These are phyloP conservation scores for Aulographum hederae DNA, from an alignment of 2,329 filamentous ascomycete genomes.

Conservation along the genomic window DNA sequence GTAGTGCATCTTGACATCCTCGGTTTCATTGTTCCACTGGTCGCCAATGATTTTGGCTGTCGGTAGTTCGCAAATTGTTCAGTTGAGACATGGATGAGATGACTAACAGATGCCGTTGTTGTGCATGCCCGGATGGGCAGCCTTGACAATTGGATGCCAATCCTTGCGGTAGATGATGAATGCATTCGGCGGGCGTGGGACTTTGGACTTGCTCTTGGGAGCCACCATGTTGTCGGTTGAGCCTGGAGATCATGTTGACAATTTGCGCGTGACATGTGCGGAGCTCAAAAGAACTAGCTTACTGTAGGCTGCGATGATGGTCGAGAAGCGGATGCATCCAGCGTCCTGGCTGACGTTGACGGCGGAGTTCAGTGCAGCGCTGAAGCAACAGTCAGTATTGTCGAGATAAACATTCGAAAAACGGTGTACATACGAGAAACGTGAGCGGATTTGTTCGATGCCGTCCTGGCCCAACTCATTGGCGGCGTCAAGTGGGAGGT, in stretches of 20 bases:
- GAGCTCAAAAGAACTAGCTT: not conserved
- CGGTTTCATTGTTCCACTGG: constrained; percentile 19
- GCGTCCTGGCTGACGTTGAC: not conserved
- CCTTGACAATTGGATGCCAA: constrained; percentile 18
- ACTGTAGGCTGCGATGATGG: no score
- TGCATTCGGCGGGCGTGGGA: constrained; percentile 26
- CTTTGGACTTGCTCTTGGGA: constrained; percentile 10
- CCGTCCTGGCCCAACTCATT: not conserved
- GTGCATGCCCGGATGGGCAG: constrained; percentile 19
- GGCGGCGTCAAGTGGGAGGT: not conserved
- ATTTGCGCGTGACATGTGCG: not conserved
- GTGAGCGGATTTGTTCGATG: not conserved
- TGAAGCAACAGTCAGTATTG: not conserved
- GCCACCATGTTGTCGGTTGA: not conserved
- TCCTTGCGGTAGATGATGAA: constrained; percentile 27
- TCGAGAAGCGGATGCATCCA: no score
- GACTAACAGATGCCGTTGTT: constrained; percentile 28
- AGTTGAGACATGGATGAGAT: constrained; percentile 1
- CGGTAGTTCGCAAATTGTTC: not conserved
- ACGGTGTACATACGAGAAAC: not conserved
- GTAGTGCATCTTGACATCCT: constrained; percentile 18
- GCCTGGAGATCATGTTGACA: not conserved
- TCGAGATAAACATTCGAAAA: not conserved
- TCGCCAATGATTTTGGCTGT: constrained; percentile 1
- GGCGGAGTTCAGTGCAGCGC: not conserved